Evolutionary conservation across 768 basidiomycete species (phyloP).

Genomic region (Russula sp.): DNA sequence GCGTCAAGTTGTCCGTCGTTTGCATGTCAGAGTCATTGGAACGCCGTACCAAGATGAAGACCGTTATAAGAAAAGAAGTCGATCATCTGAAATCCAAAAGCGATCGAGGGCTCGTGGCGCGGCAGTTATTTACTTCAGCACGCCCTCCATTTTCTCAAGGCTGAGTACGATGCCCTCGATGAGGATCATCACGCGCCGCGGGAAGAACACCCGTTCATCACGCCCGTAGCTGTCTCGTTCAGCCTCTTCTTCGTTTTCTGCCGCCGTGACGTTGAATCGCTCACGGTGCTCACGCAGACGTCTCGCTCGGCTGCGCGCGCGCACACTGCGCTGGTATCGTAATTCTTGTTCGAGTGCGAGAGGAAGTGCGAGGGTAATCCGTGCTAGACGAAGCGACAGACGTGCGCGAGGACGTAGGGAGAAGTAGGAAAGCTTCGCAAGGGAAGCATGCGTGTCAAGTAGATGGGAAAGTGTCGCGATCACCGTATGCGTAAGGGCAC

Average conservation of each 20-base stretch:
- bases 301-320: slow-evolving; percentile 31
- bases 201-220: slow-evolving; percentile 43
- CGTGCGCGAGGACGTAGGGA: slow-evolving; percentile 74
- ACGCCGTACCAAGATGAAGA: background rate
- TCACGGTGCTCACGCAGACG: slow-evolving; percentile 27
- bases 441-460: slow-evolving; percentile 76
- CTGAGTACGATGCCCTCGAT: slow-evolving; percentile 61
- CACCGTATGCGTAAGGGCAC: slow-evolving; percentile 71
- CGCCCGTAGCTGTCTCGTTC: slow-evolving; percentile 32
- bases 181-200: slow-evolving; percentile 54
- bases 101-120: background rate
- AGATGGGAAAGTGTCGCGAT: slow-evolving; percentile 70
- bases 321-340: slow-evolving; percentile 42
- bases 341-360: slow-evolving; percentile 71
- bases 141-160: slow-evolving; percentile 64
- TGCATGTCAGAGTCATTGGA: background rate
- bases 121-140: slow-evolving; percentile 28
- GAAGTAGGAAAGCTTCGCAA: slow-evolving; percentile 72
- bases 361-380: slow-evolving; percentile 72
- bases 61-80: background rate
- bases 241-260: slow-evolving; percentile 30
- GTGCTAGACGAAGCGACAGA: slow-evolving; percentile 70
- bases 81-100: background rate
- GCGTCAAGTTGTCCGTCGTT: background rate
- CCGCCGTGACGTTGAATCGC: slow-evolving; percentile 20